A percentile compares a stretch with the other conserved stretches of the same genome.
These are phyloP conservation scores for Spatholobus suberectus DNA, from an alignment of 306 rosid species.

Conservation along the genomic window DNA sequence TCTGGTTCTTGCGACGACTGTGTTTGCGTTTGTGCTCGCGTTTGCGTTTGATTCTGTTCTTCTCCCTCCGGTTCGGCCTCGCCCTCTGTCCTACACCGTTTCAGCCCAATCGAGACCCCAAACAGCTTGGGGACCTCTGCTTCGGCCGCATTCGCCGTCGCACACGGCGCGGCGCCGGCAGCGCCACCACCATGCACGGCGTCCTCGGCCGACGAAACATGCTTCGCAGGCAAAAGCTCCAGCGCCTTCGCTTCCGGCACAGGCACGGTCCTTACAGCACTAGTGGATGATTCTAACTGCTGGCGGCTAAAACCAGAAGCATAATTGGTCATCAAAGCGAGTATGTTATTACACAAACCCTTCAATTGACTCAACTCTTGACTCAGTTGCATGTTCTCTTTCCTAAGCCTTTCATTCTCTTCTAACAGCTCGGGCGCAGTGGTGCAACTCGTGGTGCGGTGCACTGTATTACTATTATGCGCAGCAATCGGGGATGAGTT, in stretches of 20 bases:
- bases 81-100: slow-evolving; percentile 65
- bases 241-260: slow-evolving; percentile 49
- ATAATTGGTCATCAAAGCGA: slow-evolving; percentile 77
- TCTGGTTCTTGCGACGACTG: slow-evolving; percentile 51
- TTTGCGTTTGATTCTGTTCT: slow-evolving; percentile 38
- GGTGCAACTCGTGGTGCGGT: slow-evolving; percentile 65
- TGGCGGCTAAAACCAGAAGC: slow-evolving; percentile 61
- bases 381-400: slow-evolving; percentile 80
- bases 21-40: slow-evolving; percentile 23
- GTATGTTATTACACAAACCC: slow-evolving; percentile 73
- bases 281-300: slow-evolving; percentile 52
- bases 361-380: slow-evolving; percentile 80
- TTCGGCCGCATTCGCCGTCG: neutral
- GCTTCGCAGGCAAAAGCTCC: slow-evolving; percentile 54
- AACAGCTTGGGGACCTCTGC: slow-evolving; percentile 64
- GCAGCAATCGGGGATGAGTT: slow-evolving; percentile 72
- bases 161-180: neutral
- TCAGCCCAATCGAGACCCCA: slow-evolving; percentile 83
- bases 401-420: slow-evolving; percentile 86
- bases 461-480: slow-evolving; percentile 41
- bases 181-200: neutral
- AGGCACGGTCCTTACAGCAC: slow-evolving; percentile 1
- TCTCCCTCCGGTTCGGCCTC: slow-evolving; percentile 50
- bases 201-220: slow-evolving; percentile 22
- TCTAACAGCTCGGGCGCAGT: slow-evolving; percentile 72